Percentiles rank a stretch among this genome's conserved stretches.
Conservation (phyloP, 2,329 filamentous ascomycete species). For the Cadophora malorum region DNA sequence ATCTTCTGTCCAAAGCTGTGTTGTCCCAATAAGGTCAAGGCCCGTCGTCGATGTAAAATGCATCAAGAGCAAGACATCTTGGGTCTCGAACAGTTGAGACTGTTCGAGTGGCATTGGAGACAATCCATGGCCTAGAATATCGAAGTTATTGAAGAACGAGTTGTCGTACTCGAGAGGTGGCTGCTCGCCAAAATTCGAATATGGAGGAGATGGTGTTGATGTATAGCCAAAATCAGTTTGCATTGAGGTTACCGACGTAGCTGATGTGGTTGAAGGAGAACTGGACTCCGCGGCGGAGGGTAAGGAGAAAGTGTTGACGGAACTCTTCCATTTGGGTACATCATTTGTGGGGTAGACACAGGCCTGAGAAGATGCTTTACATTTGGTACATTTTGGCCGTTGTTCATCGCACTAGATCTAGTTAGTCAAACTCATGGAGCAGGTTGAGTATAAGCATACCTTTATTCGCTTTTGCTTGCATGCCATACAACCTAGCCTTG, state of each 20-base stretch:
- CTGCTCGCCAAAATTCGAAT: constrained; percentile 10
- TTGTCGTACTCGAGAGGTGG: constrained; percentile 10
- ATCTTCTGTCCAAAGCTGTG: constrained; percentile 29
- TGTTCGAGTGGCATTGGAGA: constrained; percentile 22
- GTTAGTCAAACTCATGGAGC: constrained; percentile 4
- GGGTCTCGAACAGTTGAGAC: constrained; percentile 17
- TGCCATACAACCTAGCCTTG: constrained; percentile 27
- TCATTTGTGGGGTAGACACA: constrained; percentile 17
- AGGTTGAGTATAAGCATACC: constrained; percentile 19
- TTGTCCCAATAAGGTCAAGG: constrained; percentile 21
- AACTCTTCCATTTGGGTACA: constrained; percentile 19
- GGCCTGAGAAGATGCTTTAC: not conserved
- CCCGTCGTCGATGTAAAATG: constrained; percentile 27
- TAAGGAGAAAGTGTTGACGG: constrained; percentile 15
- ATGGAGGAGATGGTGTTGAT: constrained; percentile 14
- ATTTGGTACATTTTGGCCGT: constrained; percentile 17
- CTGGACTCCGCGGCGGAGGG: constrained; percentile 13
- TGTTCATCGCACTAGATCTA: constrained; percentile 18
- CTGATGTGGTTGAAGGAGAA: constrained; percentile 9
- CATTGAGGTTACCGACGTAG: constrained; percentile 1
- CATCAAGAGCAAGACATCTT: constrained; percentile 25
- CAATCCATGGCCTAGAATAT: constrained; percentile 9
- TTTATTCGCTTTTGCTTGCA: constrained; percentile 32
- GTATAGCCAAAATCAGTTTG: not conserved
- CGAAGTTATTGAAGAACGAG: constrained; percentile 11